Base-by-base conservation (phyloP, 2,329 filamentous ascomycete species). In the Penicillium sp. region DNA sequence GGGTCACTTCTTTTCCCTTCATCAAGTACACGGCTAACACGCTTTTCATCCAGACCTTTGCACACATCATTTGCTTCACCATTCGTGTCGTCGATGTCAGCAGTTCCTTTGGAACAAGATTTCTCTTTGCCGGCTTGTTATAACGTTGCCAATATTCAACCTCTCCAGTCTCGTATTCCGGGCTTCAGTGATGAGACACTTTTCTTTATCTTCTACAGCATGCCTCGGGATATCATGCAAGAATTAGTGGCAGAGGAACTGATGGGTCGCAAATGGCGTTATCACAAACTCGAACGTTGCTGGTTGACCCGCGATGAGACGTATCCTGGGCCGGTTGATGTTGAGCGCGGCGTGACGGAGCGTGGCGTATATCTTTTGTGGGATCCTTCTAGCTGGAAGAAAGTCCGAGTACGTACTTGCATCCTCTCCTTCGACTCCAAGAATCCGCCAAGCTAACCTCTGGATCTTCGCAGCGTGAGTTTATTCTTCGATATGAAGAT, bases 161-260 rank as follows among this genome's bases (percentile, higher is more conserved):
- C 80, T 7, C 70, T 86, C 16, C 75, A 80, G 46, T 73, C 75
- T 40, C 80, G 82, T 50, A 79, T 84, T 56, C 69, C 74, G 3
- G 78, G 77, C 46, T 83, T 84, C 65, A 78, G 75, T 35, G 76
- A 82, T 55, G 83, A 87, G 64, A 86, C 83, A 0, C 72, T 87
- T 4, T 84, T 87, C 64, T 83, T 81, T 62, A 84, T 86, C 52
- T 87, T 87, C 74, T 87, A 86, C 69, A 82, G 81, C 54, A 80
- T 81, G 71, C 82, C 83, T 12, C 74, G 80, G 50, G 82, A 86
- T 60, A 77, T 84, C 47, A 75, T 82, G 64, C 83, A 87, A 62
- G 83, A 87, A 62, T 72, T 83, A 38, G 83, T 82, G 5, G 83
- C 83, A 7, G 75, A 78, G 49, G 83, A 86, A 62, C 68, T 87